Evolutionary conservation across 768 basidiomycete genomes (phyloP).

Genomic region (Tylopilus plumbeoviolaceoides): DNA sequence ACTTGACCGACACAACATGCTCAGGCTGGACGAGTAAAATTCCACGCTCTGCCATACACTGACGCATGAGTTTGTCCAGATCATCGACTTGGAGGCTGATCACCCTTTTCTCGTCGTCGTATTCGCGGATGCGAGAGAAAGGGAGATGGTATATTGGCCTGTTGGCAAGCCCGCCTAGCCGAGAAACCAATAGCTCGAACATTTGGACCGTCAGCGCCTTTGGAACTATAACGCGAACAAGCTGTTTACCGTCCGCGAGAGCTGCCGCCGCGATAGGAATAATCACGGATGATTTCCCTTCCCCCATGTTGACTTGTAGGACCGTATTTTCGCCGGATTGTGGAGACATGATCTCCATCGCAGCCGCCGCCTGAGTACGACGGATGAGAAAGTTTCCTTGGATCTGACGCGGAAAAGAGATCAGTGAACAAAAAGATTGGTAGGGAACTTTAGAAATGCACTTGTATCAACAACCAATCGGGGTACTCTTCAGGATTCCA

Average conservation of each 20-base stretch:
- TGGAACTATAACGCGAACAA: no score
- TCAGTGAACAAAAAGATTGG: background rate
- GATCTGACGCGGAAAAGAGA: no score
- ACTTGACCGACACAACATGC: slow-evolving; percentile 46
- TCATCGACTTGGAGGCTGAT: slow-evolving; percentile 8
- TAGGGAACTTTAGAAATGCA: slow-evolving; percentile 7
- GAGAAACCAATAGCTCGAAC: slow-evolving; percentile 41
- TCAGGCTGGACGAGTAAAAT: slow-evolving; percentile 47
- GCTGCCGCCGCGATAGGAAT: no score
- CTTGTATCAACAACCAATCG: slow-evolving; percentile 6
- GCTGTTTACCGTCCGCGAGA: no score
- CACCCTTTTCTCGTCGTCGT: background rate
- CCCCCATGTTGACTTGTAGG: slow-evolving; percentile 27
- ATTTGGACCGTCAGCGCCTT: slow-evolving; percentile 6
- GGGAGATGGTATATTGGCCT: slow-evolving; percentile 39
- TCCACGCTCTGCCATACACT: slow-evolving; percentile 22
- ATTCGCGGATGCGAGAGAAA: slow-evolving; percentile 36
- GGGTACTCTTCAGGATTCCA: no score
- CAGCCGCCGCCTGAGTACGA: background rate
- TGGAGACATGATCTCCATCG: slow-evolving; percentile 44
- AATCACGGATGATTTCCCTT: no score
- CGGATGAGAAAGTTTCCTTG: no score
- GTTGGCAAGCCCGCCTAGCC: slow-evolving; percentile 30
- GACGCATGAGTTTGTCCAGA: slow-evolving; percentile 29
- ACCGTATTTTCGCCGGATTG: slow-evolving; percentile 30